Base-by-base conservation (phyloP, 306 rosid genomes). In the Quercus suber region DNA sequence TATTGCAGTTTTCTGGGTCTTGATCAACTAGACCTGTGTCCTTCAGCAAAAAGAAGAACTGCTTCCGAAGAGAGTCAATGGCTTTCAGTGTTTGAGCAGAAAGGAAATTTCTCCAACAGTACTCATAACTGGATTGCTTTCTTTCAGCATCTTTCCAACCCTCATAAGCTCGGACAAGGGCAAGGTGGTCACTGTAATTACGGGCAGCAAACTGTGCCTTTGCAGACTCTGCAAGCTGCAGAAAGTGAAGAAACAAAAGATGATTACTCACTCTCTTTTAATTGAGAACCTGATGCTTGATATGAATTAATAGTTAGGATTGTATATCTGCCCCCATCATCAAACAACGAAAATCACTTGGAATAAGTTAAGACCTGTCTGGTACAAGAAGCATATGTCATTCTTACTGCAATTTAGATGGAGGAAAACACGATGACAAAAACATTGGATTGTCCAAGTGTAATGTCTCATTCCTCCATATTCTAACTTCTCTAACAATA, bases 41-140 rank as follows among this genome's bases (percentile, higher is more conserved):
- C 72, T 86, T 91, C 23, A 91, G 92, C 85, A 96, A 80, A 81
- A 88, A 88, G 73, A 81, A 77, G 86, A 96, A 89, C 86, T 96
- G 94, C 67, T 83, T 86, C 79, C 98, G 87, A 64, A 96, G 93
- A 75, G 98, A 90, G 87, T 93, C 99, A 81, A 96, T 90, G 56
- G 96, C 98, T 86, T 91, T 96, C 96, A 96, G 86, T 13, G 99
- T 90, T 82, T 91, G 98, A 6, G 73, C 84, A 69, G 98, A 96
- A 75, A 93, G 93, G 78, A 96, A 93, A 59, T 93, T 91, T 79
- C 87, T 96, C 98, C 98, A 93, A 83, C 98, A 95, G 82, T 90
- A 95, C 68, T 95, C 99, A 75, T 88, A 84, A 76, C 94, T 92
- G 80, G 85, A 89, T 70, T 69, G 86, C 83, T 83, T 85, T 76